phyloP scores from a whole-genome alignment of 306 rosid species.

The Heteromeles arbutifolia region DNA sequence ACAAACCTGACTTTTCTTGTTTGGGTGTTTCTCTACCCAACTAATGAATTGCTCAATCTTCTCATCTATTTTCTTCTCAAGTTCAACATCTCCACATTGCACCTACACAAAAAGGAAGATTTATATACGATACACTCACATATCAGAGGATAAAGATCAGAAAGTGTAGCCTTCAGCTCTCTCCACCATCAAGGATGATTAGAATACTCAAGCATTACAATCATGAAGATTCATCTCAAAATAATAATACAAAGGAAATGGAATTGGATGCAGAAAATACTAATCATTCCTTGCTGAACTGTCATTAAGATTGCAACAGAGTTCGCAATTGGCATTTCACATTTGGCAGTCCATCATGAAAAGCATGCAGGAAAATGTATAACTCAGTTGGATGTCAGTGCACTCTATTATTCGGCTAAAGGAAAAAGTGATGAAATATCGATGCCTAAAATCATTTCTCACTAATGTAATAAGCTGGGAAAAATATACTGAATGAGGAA shows the following conservation, averaged over 20 bases:
- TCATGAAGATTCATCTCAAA: neutral
- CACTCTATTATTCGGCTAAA: neutral
- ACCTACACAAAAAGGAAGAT: constrained; percentile 43
- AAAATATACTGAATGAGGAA: neutral
- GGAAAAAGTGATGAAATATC: neutral
- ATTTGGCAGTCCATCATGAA: neutral
- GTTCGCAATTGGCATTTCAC: neutral
- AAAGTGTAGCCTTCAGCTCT: neutral
- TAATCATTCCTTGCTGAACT: neutral
- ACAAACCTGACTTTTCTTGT: constrained; percentile 93
- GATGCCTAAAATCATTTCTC: neutral
- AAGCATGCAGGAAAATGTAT: neutral
- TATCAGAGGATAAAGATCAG: neutral
- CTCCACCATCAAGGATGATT: neutral
- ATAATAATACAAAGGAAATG: neutral
- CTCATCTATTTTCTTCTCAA: constrained; percentile 90
- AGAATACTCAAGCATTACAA: neutral
- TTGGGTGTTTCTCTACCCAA: constrained; percentile 99
- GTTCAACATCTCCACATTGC: constrained; percentile 87
- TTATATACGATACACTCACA: neutral
- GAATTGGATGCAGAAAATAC: neutral
- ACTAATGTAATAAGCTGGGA: neutral
- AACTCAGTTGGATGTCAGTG: neutral
- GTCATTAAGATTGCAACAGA: neutral
- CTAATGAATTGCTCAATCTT: constrained; percentile 82